Conservation (phyloP, 306 rosid genomes). For the Senna tora region DNA sequence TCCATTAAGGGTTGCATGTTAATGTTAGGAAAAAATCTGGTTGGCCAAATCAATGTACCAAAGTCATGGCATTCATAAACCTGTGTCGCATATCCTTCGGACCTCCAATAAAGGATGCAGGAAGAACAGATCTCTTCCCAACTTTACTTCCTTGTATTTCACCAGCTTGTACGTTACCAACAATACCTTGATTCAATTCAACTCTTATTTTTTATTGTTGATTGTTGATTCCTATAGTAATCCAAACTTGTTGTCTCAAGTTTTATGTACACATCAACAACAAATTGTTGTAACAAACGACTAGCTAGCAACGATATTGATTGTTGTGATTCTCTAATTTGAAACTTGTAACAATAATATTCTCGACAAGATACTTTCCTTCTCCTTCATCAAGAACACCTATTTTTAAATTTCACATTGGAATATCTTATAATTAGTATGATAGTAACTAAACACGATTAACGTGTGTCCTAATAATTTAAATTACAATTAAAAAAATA, state of each 20-base stretch:
- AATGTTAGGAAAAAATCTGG: background rate
- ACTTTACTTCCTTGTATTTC: background rate
- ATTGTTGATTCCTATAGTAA: background rate
- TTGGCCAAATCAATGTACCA: background rate
- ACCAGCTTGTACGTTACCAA: background rate
- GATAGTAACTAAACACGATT: too few species aligned
- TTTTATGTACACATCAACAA: constrained; percentile 21
- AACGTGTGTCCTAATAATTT: too few species aligned
- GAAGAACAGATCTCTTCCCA: background rate
- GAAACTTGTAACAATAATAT: background rate
- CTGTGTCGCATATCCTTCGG: background rate
- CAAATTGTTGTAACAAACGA: background rate
- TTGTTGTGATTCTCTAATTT: background rate
- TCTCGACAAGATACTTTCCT: background rate
- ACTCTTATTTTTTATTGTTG: background rate
- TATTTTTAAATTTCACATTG: too few species aligned
- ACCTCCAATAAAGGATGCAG: background rate
- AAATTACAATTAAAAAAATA: too few species aligned
- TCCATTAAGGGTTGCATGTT: background rate
- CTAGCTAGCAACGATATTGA: background rate
- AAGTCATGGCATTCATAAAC: too few species aligned
- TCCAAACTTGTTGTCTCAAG: background rate
- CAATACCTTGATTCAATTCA: background rate
- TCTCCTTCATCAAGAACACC: too few species aligned
- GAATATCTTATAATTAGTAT: too few species aligned